Evolutionary conservation across 805 yeast genomes (phyloP).

Genomic region (Candida orba): DNA sequence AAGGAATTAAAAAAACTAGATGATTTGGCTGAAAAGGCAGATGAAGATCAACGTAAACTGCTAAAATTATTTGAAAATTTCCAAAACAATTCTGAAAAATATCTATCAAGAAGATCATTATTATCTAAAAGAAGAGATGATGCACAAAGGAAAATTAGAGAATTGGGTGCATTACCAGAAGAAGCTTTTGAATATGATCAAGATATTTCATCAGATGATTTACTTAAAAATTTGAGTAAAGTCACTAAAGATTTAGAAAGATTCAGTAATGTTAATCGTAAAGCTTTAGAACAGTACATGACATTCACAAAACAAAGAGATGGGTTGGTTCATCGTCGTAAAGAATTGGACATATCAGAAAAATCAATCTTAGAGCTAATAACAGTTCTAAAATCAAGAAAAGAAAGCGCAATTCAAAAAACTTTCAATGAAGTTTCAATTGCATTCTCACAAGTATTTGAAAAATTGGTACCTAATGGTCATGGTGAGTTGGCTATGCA

Average conservation of each 20-base stretch:
- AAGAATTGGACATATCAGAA: slow-evolving; percentile 63
- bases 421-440: slow-evolving; percentile 73
- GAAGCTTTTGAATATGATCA: slow-evolving; percentile 57
- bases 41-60: slow-evolving; percentile 48
- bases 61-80: slow-evolving; percentile 51
- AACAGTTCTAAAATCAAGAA: slow-evolving; percentile 61
- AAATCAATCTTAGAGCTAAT: slow-evolving; percentile 69
- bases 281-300: slow-evolving; percentile 78
- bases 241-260: slow-evolving; percentile 52
- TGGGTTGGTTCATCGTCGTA: slow-evolving; percentile 55
- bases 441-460: slow-evolving; percentile 70
- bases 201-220: slow-evolving; percentile 39
- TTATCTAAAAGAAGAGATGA: slow-evolving; percentile 61
- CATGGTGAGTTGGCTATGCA: slow-evolving; percentile 66
- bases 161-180: slow-evolving; percentile 85
- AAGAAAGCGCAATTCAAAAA: slow-evolving; percentile 71
- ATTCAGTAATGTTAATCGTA: slow-evolving; percentile 76
- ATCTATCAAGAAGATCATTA: slow-evolving; percentile 53
- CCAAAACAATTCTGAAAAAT: slow-evolving; percentile 59
- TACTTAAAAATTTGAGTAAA: slow-evolving; percentile 45
- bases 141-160: slow-evolving; percentile 63
- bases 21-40: slow-evolving; percentile 38
- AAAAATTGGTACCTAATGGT: slow-evolving; percentile 77
- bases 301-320: slow-evolving; percentile 68
- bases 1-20: slow-evolving; percentile 28